Evolutionary conservation across 768 basidiomycete species (phyloP), one percentile per base, ranked within the genome.

Genomic region (Auricularia auricula-judae): DNA sequence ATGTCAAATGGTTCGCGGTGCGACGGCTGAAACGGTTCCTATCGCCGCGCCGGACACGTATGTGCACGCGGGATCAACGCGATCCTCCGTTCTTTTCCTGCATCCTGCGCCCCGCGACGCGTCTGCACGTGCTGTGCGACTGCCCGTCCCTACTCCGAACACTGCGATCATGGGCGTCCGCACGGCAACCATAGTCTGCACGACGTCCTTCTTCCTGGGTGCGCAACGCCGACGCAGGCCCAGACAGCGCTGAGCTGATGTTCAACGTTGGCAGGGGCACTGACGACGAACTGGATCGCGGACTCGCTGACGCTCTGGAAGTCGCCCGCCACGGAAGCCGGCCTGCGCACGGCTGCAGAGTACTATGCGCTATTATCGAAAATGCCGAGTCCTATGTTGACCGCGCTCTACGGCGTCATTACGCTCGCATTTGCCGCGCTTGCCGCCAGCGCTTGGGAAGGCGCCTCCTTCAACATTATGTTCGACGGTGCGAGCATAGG

Each of bases 271-370:
- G 39, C 73, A 92, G 91, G 91, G 62, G 78, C 87, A 58, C 79
- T 93, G 3, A 91, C 91, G 72, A 92, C 90, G 42, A 88, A 93
- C 72, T 93, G 91, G 91, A 92, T 91, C 67, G 91, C 91, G n/a
- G 91, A 93, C 79, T 92, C 90, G 1, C 77, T 91, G 62, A 93
- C 91, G 39, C 80, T 93, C 47, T 93, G 91, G 91, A 91, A 89
- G 77, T 84, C 88, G 12, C 90, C 91, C 53, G 69, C 76, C 69
- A 92, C 88, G n/a, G 90, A 93, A 69, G 85, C 86, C 67, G 84
- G 88, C 68, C 80, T 93, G 12, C 91, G 89, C 87, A 87, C 85
- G 7, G 86, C 91, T 2, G 91, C 91, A 5, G 76, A 82, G 62
- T 93, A 93, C 74, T 93, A 93, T 72, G 82, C 88, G 42, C 84